phyloP scores from a whole-genome alignment of 2,329 filamentous ascomycete genomes.

The Ilyonectria sp. region DNA sequence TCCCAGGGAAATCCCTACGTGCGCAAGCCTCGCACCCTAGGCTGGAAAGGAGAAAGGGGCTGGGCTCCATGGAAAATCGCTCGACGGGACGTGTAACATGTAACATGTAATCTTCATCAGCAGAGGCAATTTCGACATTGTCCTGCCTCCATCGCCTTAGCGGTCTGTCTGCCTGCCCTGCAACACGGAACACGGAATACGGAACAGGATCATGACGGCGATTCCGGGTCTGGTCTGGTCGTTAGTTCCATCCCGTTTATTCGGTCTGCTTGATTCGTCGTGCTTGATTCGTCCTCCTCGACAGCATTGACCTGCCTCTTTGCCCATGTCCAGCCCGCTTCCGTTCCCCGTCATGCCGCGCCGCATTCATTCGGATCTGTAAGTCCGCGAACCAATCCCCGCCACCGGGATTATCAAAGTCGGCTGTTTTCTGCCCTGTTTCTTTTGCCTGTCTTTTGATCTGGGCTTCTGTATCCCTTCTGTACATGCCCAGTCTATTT shows the following conservation, averaged over 20 bases:
- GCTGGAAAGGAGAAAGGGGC: background rate
- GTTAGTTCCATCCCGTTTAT: constrained; percentile 6
- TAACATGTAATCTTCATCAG: constrained; percentile 12
- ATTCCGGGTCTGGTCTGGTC: constrained; percentile 15
- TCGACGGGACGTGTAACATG: constrained; percentile 12
- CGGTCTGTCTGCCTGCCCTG: constrained; percentile 11
- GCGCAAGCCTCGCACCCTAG: background rate
- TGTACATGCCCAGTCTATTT: constrained; percentile 12
- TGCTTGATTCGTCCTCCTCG: background rate
- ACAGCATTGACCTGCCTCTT: background rate
- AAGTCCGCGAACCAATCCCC: constrained; percentile 40
- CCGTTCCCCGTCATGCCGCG: constrained; percentile 14
- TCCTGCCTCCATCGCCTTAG: constrained; percentile 17
- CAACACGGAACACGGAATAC: background rate
- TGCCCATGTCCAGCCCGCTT: constrained; percentile 8
- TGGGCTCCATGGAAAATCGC: constrained; percentile 10
- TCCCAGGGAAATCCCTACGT: background rate
- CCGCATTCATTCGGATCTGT: constrained; percentile 32
- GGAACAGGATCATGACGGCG: constrained; percentile 12
- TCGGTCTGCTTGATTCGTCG: constrained; percentile 1
- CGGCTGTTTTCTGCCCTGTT: constrained; percentile 29
- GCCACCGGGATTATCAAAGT: constrained; percentile 25
- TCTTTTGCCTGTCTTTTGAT: background rate
- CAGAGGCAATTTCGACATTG: background rate
- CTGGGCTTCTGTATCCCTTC: constrained; percentile 3